Percentiles rank a stretch among this genome's conserved stretches.
These are phyloP conservation scores for Glycyrrhiza uralensis DNA, from an alignment of 306 rosid species.

Conservation along the genomic window DNA sequence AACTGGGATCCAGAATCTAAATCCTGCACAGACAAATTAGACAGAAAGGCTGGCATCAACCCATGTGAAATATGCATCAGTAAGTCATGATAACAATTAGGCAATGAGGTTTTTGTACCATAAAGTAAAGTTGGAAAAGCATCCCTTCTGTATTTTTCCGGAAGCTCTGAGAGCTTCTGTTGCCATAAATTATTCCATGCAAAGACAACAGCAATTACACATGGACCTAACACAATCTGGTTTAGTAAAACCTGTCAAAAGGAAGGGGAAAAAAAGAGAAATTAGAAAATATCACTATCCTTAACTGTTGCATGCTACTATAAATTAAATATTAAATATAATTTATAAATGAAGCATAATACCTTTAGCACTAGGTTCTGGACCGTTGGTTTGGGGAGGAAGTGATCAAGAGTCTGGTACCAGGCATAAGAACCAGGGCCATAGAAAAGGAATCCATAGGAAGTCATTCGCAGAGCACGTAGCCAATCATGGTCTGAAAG, in stretches of 20 bases:
- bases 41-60: background rate
- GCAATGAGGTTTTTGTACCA: constrained; percentile 43
- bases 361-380: constrained; percentile 77
- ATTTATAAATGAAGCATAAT: background rate
- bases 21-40: constrained; percentile 54
- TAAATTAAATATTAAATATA: background rate
- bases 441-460: constrained; percentile 83
- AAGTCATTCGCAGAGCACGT: constrained; percentile 83
- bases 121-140: constrained; percentile 72
- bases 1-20: constrained; percentile 98
- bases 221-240: constrained; percentile 89
- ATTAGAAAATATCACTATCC: constrained; percentile 5
- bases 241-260: constrained; percentile 72
- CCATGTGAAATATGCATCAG: constrained; percentile 7
- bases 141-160: constrained; percentile 73
- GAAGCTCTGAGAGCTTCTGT: constrained; percentile 74
- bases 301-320: background rate
- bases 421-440: constrained; percentile 98
- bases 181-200: constrained; percentile 93
- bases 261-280: background rate
- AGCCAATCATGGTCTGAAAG: constrained; percentile 80
- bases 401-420: constrained; percentile 78
- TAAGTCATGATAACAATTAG: constrained; percentile 8
- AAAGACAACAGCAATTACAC: constrained; percentile 83
- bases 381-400: constrained; percentile 55